phyloP scores from a whole-genome alignment of 1,284 basidiomycete genomes.

The Fomitopsis pinicola region DNA sequence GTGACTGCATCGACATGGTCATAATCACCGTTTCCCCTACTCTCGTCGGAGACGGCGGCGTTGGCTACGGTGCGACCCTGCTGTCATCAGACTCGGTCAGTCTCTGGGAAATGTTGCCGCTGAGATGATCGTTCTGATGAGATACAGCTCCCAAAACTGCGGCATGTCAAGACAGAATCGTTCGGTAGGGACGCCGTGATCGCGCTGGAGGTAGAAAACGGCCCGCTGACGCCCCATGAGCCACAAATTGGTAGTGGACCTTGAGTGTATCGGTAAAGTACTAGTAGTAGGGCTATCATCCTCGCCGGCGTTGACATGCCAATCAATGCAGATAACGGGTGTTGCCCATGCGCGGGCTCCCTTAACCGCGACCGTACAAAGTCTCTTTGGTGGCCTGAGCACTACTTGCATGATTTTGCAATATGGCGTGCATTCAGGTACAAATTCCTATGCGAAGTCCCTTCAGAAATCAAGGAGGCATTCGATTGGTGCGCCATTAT shows the following conservation, averaged over 20 bases:
- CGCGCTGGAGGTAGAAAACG: slow-evolving; percentile 13
- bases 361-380: too few relatives aligned
- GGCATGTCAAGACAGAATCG: slow-evolving; percentile 24
- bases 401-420: too few relatives aligned
- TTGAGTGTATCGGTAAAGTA: background rate
- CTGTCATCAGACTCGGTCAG: slow-evolving; percentile 16
- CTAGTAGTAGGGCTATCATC: too few relatives aligned
- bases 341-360: too few relatives aligned
- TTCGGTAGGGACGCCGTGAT: slow-evolving; percentile 28
- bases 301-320: too few relatives aligned
- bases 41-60: slow-evolving; percentile 71
- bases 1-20: slow-evolving; percentile 58
- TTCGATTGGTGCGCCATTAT: too few relatives aligned
- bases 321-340: too few relatives aligned
- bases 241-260: background rate
- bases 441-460: too few relatives aligned
- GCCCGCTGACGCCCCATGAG: background rate
- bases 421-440: too few relatives aligned
- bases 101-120: background rate
- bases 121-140: background rate
- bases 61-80: slow-evolving; percentile 45
- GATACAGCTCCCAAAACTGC: slow-evolving; percentile 21
- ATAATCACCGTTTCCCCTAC: slow-evolving; percentile 83
- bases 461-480: too few relatives aligned
- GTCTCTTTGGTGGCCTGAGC: too few relatives aligned